Evolutionary conservation across 495 filamentous ascomycete species (phyloP).

Genomic region (Penicillium mononematosum): DNA sequence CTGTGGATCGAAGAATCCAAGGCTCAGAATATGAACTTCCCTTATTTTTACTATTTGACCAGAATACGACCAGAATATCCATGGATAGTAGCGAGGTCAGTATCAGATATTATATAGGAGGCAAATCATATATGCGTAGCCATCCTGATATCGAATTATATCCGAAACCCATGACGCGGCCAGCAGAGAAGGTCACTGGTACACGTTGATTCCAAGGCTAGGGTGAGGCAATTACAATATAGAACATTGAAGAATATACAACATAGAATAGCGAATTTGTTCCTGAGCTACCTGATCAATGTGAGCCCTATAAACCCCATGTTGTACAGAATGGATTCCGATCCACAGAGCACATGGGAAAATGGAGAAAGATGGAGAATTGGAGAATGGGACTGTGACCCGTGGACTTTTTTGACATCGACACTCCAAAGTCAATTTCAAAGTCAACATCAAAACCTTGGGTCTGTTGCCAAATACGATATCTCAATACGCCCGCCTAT

Average conservation of each 20-base stretch:
- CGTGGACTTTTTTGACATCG: background rate
- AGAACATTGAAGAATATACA: background rate
- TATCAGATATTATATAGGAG: background rate
- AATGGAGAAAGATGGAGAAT: slow-evolving; percentile 5
- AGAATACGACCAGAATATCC: background rate
- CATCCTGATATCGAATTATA: slow-evolving; percentile 10
- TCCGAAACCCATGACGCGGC: slow-evolving; percentile 27
- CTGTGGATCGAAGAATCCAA: background rate
- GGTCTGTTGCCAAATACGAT: background rate
- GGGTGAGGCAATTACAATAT: background rate
- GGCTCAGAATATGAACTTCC: background rate
- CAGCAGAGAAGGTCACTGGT: slow-evolving; percentile 5
- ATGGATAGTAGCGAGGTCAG: slow-evolving; percentile 2
- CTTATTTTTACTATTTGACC: background rate
- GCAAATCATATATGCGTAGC: slow-evolving; percentile 3
- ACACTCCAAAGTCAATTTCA: slow-evolving; percentile 1
- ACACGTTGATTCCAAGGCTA: slow-evolving; percentile 6
- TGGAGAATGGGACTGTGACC: background rate
- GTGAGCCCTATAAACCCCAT: background rate
- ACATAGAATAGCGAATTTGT: background rate
- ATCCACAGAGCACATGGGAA: slow-evolving; percentile 13
- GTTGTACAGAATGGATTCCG: background rate
- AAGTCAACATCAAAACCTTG: background rate
- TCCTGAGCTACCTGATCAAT: background rate
- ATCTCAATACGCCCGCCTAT: background rate